A percentile compares a stretch with the other conserved stretches of the same genome.
phyloP scores from a whole-genome alignment of 1,284 basidiomycete genomes.

The Ganoderma meredithae region DNA sequence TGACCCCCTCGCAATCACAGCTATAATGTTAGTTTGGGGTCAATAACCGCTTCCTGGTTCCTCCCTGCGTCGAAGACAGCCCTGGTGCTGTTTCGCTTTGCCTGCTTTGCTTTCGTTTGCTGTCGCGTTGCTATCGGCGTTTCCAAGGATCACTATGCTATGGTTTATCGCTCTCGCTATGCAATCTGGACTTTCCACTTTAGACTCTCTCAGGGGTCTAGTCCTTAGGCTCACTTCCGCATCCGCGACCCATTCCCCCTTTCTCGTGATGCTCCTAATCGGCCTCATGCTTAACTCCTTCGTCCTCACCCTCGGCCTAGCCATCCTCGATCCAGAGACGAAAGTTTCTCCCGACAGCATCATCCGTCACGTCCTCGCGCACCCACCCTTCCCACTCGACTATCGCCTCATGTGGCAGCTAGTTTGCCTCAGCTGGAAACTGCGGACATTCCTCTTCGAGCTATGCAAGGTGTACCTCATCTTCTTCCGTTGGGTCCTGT shows the following conservation, averaged over 20 bases:
- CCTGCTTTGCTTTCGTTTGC: neutral
- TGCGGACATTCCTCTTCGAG: constrained; percentile 3
- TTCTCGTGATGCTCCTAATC: constrained; percentile 1
- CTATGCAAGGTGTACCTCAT: neutral
- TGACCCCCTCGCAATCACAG: neutral
- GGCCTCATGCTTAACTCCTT: constrained; percentile 2
- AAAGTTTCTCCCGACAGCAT: constrained; percentile 4
- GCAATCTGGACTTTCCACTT: neutral
- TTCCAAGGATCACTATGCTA: neutral
- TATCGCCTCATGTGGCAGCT: constrained; percentile 10
- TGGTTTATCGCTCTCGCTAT: constrained; percentile 2
- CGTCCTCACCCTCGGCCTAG: neutral
- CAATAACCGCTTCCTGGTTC: neutral
- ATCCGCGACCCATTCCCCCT: neutral
- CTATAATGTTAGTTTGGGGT: neutral
- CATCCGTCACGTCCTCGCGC: neutral
- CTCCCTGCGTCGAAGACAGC: neutral
- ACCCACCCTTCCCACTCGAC: neutral
- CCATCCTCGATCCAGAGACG: constrained; percentile 4
- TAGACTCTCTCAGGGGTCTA: neutral
- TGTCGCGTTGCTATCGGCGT: neutral
- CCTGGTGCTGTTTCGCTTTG: neutral
- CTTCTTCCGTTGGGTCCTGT: constrained; percentile 1
- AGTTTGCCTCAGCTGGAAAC: constrained; percentile 8
- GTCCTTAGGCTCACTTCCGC: neutral